Base-by-base conservation (phyloP, 2,329 filamentous ascomycete species). In the Blastomyces percursus region DNA sequence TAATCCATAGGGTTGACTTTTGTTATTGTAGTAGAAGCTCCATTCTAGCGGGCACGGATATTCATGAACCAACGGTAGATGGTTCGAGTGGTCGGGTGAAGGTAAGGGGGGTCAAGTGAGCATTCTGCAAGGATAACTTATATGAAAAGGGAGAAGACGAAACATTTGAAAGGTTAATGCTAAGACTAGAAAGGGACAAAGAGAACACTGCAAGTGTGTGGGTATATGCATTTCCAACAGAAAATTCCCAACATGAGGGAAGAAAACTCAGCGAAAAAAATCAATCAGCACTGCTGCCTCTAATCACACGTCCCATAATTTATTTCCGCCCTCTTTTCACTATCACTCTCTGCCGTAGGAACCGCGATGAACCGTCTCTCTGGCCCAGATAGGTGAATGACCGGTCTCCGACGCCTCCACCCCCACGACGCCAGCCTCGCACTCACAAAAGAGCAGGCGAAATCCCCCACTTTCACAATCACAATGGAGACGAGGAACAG, bases 401-500 rank as follows among this genome's bases (percentile, higher is more conserved):
- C 59, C 14, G 38, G 59, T n/a, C 35, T 27, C n/a, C 30, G 27
- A 19, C 24, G 14, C 50, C 24, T 21, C 50, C 50, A 52, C 27
- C 30, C 4, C 30, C 30, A 35, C n/a, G 11, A n/a, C 54, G n/a
- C 19, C 1, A 56, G 16, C 11, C n/a, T 40, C 32, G 19, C 8
- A 3, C 30, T 38, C 11, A 44, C 11, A 35, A 44, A 35, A 16
- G 21, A 24, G 50, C 50, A 61, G 35, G 55, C 1, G 1, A 55
- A 42, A 42, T 55, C 48, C 14, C 2, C 12, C 21, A 60, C 42
- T 30, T 65, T 64, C 14, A 62, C 64, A 32, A 65, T 59, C n/a
- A 66, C 50, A 16, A 64, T 59, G 6, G 64, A 64, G 19, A 65
- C 35, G 9, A 66, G 59, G 35, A 64, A 63, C 19, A 66, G 59